These are phyloP conservation scores for Paramecium primaurelia DNA, from an alignment of 73 alveolate species.

Conservation along the genomic window DNA sequence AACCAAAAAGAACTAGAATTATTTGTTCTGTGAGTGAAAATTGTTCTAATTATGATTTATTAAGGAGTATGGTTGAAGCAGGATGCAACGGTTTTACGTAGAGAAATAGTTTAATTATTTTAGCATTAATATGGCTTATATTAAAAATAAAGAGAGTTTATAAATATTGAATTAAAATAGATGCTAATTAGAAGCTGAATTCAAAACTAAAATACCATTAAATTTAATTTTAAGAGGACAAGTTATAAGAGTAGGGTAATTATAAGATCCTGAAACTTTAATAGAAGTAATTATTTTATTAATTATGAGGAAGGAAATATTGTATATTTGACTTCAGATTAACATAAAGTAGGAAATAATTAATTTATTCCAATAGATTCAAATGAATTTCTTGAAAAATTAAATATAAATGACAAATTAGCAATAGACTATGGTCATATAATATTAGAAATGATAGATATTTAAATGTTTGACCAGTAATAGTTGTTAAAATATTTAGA, in stretches of 20 bases:
- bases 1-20: slow-evolving; percentile 3
- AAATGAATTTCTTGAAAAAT: neutral
- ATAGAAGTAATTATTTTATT: neutral
- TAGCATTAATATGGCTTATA: slow-evolving; percentile 27
- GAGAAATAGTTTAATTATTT: neutral
- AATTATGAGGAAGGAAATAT: neutral
- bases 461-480: neutral
- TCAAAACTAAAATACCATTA: neutral
- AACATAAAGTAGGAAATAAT: neutral
- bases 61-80: neutral
- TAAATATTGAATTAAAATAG: neutral
- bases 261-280: neutral
- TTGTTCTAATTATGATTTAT: neutral
- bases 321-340: slow-evolving; percentile 22
- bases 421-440: slow-evolving; percentile 20
- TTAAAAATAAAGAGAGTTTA: neutral
- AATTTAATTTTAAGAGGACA: slow-evolving; percentile 23
- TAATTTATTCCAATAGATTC: neutral
- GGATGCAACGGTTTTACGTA: slow-evolving; percentile 28
- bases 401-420: neutral
- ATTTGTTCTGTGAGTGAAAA: slow-evolving; percentile 34
- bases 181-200: neutral
- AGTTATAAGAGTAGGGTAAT: slow-evolving; percentile 7
- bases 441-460: neutral
- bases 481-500: neutral